Evolutionary conservation across 202 grass and related monocot genomes (phyloP).

Genomic region (Digitaria exilis): DNA sequence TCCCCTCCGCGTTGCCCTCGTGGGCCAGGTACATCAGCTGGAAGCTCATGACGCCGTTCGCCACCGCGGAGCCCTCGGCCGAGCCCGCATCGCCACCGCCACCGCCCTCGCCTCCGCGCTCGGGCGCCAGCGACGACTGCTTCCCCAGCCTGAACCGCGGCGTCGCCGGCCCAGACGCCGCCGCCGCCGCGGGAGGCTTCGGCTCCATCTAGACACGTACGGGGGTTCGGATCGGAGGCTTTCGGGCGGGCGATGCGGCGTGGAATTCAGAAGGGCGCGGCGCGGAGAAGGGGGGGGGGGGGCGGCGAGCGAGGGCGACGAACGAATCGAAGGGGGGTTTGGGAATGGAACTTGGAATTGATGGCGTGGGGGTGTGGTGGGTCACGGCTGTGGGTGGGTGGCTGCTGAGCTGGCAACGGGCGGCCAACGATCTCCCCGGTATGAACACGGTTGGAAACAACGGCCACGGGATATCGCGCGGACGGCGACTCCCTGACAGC

Average conservation of each 20-base stretch:
- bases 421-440: slow-evolving; percentile 6
- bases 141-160: slow-evolving; percentile 68
- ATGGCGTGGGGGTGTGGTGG: background rate
- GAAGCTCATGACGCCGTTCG: slow-evolving; percentile 51
- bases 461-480: background rate
- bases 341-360: slow-evolving; percentile 23
- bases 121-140: slow-evolving; percentile 83
- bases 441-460: background rate
- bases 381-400: background rate
- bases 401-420: slow-evolving; percentile 40
- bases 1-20: slow-evolving; percentile 70
- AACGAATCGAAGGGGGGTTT: slow-evolving; percentile 14
- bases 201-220: slow-evolving; percentile 33
- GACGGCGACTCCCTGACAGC: background rate
- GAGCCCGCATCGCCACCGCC: background rate
- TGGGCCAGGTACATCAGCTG: slow-evolving; percentile 87
- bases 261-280: slow-evolving; percentile 36
- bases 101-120: slow-evolving; percentile 17
- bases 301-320: background rate
- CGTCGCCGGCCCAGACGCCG: slow-evolving; percentile 14
- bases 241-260: background rate
- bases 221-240: slow-evolving; percentile 37
- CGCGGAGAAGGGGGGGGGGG: background rate
- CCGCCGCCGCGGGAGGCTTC: slow-evolving; percentile 26
- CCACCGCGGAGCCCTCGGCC: background rate